Conservation (phyloP, 1,284 basidiomycete species). For the Neolentinus lepideus region DNA sequence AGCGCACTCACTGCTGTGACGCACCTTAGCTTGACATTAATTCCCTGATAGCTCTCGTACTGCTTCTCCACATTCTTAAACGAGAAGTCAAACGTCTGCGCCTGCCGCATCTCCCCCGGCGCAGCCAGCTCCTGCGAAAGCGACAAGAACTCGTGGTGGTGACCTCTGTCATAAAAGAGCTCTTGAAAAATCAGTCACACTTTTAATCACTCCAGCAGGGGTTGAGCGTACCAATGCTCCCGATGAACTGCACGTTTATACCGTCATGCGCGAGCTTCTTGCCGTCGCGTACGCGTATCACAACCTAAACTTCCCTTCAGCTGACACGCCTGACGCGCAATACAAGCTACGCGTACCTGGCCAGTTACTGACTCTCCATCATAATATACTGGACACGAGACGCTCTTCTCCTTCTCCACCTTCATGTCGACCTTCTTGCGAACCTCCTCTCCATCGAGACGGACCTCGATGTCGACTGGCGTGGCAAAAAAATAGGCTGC, state of each 20-base stretch:
- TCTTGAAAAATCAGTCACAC: slow-evolving; percentile 40
- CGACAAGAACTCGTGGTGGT: slow-evolving; percentile 97
- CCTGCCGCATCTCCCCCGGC: slow-evolving; percentile 91
- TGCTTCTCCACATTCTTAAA: slow-evolving; percentile 99
- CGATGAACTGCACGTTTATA: slow-evolving; percentile 96
- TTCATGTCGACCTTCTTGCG: slow-evolving; percentile 76
- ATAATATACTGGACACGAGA: slow-evolving; percentile 90
- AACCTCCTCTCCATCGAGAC: slow-evolving; percentile 80
- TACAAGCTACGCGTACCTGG: slow-evolving; percentile 48
- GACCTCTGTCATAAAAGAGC: slow-evolving; percentile 93
- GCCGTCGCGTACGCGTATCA: slow-evolving; percentile 87
- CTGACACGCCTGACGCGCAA: background rate
- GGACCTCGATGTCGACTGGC: slow-evolving; percentile 89
- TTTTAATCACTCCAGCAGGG: background rate
- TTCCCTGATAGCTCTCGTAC: slow-evolving; percentile 96
- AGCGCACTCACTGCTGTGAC: slow-evolving; percentile 14
- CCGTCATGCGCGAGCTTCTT: slow-evolving; percentile 96
- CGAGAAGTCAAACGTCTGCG: slow-evolving; percentile 91
- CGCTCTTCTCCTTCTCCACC: slow-evolving; percentile 76
- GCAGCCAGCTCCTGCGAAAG: slow-evolving; percentile 91
- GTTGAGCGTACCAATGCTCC: slow-evolving; percentile 76
- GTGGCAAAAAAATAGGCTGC: slow-evolving; percentile 90
- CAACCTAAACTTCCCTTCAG: slow-evolving; percentile 46
- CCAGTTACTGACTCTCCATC: slow-evolving; percentile 90
- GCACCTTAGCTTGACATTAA: slow-evolving; percentile 94